Evolutionary conservation across 768 basidiomycete species (phyloP), one percentile per base, ranked within the genome.

Genomic region (Lentinus tigrinus): DNA sequence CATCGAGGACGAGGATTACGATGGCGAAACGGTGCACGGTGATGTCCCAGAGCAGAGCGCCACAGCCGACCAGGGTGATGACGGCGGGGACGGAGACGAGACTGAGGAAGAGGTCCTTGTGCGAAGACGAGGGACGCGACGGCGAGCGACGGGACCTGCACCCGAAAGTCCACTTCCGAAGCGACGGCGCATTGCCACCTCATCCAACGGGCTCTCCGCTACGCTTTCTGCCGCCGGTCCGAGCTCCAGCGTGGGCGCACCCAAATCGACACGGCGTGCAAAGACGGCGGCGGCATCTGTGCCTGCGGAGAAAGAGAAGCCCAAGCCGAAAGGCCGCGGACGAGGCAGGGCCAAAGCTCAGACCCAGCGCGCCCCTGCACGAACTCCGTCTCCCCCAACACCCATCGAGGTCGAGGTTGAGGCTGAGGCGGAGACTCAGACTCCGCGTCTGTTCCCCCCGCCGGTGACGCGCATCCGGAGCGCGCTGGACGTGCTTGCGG

Each of bases 401-500:
- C 43, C 21, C 2, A 21, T n/a, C n/a, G 17, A 43, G 17, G 17
- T 10, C 5, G 21, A 46, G 21, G 21, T 7, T 13, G 43, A 23
- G 17, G 17, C n/a, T 7, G 21, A 19, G 21, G 13, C 43, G 7
- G 21, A 19, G 43, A 44, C 40, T 11, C 14, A 42, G 40, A 8
- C 10, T 2, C 19, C 23, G n/a, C 43, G 23, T 6, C 19, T 6
- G 10, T 24, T 37, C 19, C 24, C 51, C 13, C 19, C 51, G 27
- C 39, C 21, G 40, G 53, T 66, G 47, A 70, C 78, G 46, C 74
- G 71, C 58, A 82, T 82, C 58, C 61, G 62, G 34, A 69, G 68
- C 54, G 88, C 85, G 7, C 72, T 91, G 65, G 87, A 91, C 64
- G 87, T 91, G 8, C 73, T 90, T 34, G 89, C 88, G 1, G 87